These are phyloP conservation scores for Fusarium chlamydosporum DNA, from an alignment of 2,329 filamentous ascomycete genomes.

Conservation along the genomic window DNA sequence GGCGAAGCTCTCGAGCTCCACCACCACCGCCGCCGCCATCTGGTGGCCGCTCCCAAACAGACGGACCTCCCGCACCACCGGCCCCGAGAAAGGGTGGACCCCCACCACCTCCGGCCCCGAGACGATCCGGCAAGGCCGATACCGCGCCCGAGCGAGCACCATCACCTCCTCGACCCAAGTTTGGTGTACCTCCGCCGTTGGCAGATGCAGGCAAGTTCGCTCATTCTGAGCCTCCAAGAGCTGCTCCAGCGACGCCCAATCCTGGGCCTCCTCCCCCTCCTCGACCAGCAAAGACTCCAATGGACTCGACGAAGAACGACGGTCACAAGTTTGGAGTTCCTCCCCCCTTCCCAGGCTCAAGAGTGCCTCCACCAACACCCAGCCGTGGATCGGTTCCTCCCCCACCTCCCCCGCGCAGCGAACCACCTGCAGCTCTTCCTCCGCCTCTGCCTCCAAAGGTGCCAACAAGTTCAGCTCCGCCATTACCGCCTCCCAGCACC, in stretches of 20 bases:
- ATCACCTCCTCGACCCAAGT: slow-evolving; percentile 78
- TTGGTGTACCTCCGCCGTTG: slow-evolving; percentile 88
- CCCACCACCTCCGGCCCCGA: slow-evolving; percentile 63
- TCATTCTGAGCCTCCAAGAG: slow-evolving; percentile 61
- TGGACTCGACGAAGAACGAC: slow-evolving; percentile 68
- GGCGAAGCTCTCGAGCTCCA: slow-evolving; percentile 53
- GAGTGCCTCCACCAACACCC: slow-evolving; percentile 81
- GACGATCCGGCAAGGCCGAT: slow-evolving; percentile 70
- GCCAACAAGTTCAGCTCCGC: slow-evolving; percentile 61
- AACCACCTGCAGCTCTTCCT: slow-evolving; percentile 54
- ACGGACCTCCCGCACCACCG: slow-evolving; percentile 52
- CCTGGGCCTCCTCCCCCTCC: slow-evolving; percentile 57
- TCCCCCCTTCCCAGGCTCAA: slow-evolving; percentile 80
- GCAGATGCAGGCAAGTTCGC: slow-evolving; percentile 92
- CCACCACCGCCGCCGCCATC: slow-evolving; percentile 59
- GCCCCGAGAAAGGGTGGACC: slow-evolving; percentile 50
- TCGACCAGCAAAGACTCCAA: slow-evolving; percentile 75
- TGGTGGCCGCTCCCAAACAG: slow-evolving; percentile 42
- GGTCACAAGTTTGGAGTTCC: slow-evolving; percentile 79
- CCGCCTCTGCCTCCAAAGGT: slow-evolving; percentile 66
- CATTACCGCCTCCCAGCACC: slow-evolving; percentile 65
- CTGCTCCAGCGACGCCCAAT: slow-evolving; percentile 48
- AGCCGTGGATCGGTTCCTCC: slow-evolving; percentile 79
- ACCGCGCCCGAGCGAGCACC: slow-evolving; percentile 74
- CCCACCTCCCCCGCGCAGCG: slow-evolving; percentile 70